Evolutionary conservation across 371 early-diverging fungal species (phyloP).

Genomic region (Ordospora colligata): DNA sequence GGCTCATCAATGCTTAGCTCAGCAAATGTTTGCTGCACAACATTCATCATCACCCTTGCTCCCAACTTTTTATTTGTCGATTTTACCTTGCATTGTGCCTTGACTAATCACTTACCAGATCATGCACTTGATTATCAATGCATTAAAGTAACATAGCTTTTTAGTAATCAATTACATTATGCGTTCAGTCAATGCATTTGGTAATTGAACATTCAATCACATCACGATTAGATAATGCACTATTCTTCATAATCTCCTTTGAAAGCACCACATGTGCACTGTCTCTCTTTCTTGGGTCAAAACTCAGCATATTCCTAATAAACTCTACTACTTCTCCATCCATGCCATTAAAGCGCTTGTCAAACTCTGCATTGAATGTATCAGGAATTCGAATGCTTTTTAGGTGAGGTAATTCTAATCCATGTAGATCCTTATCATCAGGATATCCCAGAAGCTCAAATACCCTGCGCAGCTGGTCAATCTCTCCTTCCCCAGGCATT

Average conservation of each 20-base stretch:
- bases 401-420: neutral
- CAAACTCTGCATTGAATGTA: neutral
- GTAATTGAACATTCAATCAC: neutral
- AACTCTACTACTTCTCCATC: neutral
- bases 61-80: constrained; percentile 7
- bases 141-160: neutral
- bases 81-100: neutral
- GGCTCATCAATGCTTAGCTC: constrained; percentile 26
- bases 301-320: neutral
- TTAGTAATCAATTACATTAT: no score
- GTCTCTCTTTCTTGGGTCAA: neutral
- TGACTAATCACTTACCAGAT: neutral
- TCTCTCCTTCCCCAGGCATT: constrained; percentile 13
- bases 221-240: neutral
- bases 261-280: neutral
- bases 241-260: neutral
- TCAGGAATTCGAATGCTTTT: neutral
- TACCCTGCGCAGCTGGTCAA: constrained; percentile 5
- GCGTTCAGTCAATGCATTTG: neutral
- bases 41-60: constrained; percentile 9
- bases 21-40: constrained; percentile 38
- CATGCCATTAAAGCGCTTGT: neutral
- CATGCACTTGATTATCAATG: neutral
- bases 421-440: neutral
- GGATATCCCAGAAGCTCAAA: neutral